Base-by-base conservation (phyloP, 345 rosid species). In the Gossypium longicalyx region DNA sequence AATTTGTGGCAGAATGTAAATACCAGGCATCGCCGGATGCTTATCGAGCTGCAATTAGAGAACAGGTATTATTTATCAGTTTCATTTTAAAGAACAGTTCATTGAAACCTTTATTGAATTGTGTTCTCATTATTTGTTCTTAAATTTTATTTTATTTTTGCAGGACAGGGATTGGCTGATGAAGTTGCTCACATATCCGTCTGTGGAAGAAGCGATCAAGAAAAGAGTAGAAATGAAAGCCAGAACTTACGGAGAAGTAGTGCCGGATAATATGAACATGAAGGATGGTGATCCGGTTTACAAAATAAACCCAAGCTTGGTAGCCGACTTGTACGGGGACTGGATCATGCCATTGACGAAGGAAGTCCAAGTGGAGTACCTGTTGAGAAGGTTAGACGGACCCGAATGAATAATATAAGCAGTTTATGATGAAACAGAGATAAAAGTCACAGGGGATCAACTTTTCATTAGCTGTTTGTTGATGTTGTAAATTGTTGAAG, bases 1-100 rank as follows among this genome's bases (percentile, higher is more conserved):
- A 93, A 84, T 93, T 80, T 78, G 98, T 95, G 1, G 99, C 99
- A 3, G 99, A 95, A 76, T 93, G 96, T 61, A 95, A 93, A 81
- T 95, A 86, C 77, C 93, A 41, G 72, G 92, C 86, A 15, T 77
- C 86, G 49, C 94, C 99, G 4, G 86, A 87, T 69, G 89, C 80
- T 22, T 91, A 95, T 12, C 72, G 79, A 75, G 75, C 82, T 1
- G 92, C 97, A 56, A 95, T 95, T 71, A 82, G 59, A 78, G 92
- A 86, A 79, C 94, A 93, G 85, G 97, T 87, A 73, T 17, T 29
- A 17, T 16, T 17, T 54, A 75, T 45, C 58, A 16, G 41, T 60
- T 15, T 22, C 49, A 34, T 11, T 11, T 77, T 34, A 56, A n/a
- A 51, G 54, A 23, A 16, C 70, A 52, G 48, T 66, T 48, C 38